Evolutionary conservation across 2,329 filamentous ascomycete genomes (phyloP).

Genomic region (Sporothrix curviconia): DNA sequence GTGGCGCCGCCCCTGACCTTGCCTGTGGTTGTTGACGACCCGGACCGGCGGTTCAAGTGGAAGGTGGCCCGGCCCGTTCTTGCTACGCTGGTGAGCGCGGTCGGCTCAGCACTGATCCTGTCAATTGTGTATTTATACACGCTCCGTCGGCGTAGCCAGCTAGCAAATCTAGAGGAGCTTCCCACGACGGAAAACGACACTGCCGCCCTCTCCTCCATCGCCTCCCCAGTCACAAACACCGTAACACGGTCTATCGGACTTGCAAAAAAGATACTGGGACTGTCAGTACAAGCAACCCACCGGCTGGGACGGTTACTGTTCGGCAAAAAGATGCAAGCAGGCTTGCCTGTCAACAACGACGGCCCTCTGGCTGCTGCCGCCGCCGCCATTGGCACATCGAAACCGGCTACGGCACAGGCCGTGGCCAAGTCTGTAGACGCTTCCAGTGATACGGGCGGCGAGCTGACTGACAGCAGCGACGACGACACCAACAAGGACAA

Average conservation of each 20-base stretch:
- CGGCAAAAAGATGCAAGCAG: neutral
- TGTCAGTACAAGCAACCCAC: no score
- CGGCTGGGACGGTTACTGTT: neutral
- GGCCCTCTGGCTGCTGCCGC: neutral
- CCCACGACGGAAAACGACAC: neutral
- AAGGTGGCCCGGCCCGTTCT: neutral
- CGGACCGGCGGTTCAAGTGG: neutral
- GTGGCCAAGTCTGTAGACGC: neutral
- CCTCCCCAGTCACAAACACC: no score
- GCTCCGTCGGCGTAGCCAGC: neutral
- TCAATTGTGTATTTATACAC: neutral
- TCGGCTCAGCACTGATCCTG: neutral
- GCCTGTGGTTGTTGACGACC: neutral
- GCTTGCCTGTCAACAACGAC: neutral
- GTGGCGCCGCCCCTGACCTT: neutral
- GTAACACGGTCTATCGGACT: no score
- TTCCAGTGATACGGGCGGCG: neutral
- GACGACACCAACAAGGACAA: neutral
- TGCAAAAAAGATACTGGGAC: neutral
- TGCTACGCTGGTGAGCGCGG: neutral
- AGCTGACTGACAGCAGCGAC: neutral
- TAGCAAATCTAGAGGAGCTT: neutral
- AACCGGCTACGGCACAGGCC: neutral
- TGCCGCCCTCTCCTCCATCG: neutral
- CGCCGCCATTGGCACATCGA: neutral